Evolutionary conservation across 2,329 filamentous ascomycete genomes (phyloP).

Genomic region (Sporothrix pseudoabietina): DNA sequence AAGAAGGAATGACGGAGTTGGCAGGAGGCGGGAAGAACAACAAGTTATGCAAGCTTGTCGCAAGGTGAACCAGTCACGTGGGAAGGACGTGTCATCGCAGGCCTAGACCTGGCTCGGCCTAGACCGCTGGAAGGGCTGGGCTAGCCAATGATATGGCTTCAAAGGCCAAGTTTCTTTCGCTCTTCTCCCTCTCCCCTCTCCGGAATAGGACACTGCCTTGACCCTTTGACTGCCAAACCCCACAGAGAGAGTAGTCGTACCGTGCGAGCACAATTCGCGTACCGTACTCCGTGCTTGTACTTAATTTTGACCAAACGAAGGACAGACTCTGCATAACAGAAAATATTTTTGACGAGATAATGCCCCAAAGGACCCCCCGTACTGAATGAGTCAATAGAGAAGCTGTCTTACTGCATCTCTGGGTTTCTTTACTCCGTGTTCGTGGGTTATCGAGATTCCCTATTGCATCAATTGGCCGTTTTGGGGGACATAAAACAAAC

Average conservation of each 20-base stretch:
- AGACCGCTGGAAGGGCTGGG: background rate
- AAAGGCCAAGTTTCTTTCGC: background rate
- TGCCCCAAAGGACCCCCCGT: background rate
- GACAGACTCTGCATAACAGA: background rate
- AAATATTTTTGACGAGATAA: constrained; percentile 15
- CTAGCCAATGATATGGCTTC: background rate
- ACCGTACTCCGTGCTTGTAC: background rate
- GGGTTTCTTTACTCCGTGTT: background rate
- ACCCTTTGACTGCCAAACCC: background rate
- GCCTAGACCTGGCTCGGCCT: background rate
- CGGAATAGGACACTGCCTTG: background rate
- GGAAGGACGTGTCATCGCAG: background rate
- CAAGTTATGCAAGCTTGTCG: background rate
- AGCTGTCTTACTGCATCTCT: background rate
- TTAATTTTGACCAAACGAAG: background rate
- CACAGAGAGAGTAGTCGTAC: background rate
- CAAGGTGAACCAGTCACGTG: background rate
- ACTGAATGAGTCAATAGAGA: constrained; percentile 11
- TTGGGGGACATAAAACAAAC: background rate
- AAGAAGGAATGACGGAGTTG: background rate
- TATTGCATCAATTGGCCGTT: background rate
- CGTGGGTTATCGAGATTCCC: background rate
- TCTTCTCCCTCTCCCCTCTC: background rate
- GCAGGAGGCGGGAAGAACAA: background rate
- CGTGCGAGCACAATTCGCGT: background rate